A percentile compares a stretch with the other conserved stretches of the same genome.
Evolutionary conservation across 75 land plant genomes (phyloP).

Genomic region (Sequoia sempervirens): DNA sequence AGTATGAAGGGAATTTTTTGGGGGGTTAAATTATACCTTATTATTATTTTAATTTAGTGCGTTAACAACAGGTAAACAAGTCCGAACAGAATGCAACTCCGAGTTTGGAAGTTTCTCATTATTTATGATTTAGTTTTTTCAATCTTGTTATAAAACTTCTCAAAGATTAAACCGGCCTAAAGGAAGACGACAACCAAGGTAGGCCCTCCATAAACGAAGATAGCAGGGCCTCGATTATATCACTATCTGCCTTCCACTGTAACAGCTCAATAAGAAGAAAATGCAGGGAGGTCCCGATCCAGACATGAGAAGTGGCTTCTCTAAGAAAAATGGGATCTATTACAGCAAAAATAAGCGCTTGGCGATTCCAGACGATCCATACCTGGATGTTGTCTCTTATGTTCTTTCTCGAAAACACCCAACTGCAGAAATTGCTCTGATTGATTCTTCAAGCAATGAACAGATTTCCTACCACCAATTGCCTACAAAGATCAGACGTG

Average conservation of each 20-base stretch:
- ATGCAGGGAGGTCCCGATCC: not conserved
- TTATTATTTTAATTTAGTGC: no score
- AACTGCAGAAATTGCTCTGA: constrained; percentile 14
- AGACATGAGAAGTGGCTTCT: constrained; percentile 14
- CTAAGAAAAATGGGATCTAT: constrained; percentile 40
- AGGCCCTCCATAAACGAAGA: no score
- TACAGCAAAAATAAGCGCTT: constrained; percentile 22
- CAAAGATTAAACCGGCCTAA: no score
- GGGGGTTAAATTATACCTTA: no score
- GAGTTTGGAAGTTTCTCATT: no score
- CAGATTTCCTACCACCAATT: constrained; percentile 21
- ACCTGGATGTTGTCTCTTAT: constrained; percentile 45
- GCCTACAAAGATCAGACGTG: constrained; percentile 15
- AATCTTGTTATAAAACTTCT: no score
- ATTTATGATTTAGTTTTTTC: no score
- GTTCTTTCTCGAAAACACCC: constrained; percentile 33
- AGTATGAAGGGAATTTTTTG: no score
- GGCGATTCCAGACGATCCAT: constrained; percentile 31
- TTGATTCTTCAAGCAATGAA: constrained; percentile 20
- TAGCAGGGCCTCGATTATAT: not conserved
- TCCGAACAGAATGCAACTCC: no score
- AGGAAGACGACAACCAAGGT: no score
- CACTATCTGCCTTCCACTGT: no score
- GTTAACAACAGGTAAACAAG: no score
- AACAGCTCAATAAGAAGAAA: not conserved